A percentile compares a stretch with the other conserved stretches of the same genome.
Conservation (phyloP, 352 stramenopile genomes). For the Phytophthora europaea region DNA sequence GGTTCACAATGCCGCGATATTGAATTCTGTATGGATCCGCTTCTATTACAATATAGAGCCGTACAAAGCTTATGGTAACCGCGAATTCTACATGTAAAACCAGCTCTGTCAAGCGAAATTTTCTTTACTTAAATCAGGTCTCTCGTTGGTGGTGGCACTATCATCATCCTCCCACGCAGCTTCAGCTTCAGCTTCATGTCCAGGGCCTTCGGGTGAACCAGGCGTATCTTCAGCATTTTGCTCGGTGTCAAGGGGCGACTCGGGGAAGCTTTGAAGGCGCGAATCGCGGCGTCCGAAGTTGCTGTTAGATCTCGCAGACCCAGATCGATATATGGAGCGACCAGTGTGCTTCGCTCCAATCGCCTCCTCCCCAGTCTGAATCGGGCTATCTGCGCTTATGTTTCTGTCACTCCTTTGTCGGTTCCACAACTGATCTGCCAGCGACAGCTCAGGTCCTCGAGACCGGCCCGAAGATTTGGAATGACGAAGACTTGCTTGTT, state of each 20-base stretch:
- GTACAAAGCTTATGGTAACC: neutral
- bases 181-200: neutral
- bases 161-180: neutral
- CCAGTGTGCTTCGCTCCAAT: neutral
- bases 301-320: neutral
- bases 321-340: neutral
- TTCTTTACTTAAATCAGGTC: neutral
- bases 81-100: neutral
- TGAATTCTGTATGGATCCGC: neutral
- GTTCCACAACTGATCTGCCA: neutral
- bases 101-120: neutral
- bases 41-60: neutral
- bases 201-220: neutral
- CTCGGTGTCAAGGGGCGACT: neutral
- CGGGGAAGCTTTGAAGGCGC: neutral
- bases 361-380: neutral
- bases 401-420: neutral
- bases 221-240: neutral
- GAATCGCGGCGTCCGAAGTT: neutral
- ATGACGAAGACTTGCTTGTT: neutral
- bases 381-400: neutral
- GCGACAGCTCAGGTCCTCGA: neutral
- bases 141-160: neutral
- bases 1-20: neutral
- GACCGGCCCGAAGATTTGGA: neutral